These are phyloP conservation scores for Fraxinus nigra DNA, from an alignment of 305 asterid species.

Conservation along the genomic window DNA sequence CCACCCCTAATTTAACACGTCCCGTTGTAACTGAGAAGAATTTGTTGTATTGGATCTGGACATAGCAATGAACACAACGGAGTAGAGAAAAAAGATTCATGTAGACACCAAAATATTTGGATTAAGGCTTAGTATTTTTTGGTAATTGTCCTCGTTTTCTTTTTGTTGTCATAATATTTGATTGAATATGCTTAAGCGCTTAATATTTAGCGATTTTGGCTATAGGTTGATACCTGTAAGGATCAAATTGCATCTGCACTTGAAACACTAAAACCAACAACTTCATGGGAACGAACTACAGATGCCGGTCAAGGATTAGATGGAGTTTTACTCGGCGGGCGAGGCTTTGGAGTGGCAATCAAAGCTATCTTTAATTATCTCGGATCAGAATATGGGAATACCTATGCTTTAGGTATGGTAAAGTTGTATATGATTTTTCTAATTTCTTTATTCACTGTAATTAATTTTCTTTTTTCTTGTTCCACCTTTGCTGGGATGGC, in stretches of 20 bases:
- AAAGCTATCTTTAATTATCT: conserved; percentile 82
- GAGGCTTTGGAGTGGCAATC: conserved; percentile 95
- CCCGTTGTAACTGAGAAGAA: neutral
- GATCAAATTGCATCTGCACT: conserved; percentile 84
- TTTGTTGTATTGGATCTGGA: neutral
- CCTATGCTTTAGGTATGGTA: conserved; percentile 75
- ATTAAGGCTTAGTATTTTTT: neutral
- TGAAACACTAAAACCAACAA: conserved; percentile 84
- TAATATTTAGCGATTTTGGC: conserved; percentile 17
- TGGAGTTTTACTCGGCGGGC: conserved; percentile 86
- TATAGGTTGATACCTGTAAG: conserved; percentile 88
- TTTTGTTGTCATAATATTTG: conserved; percentile 4
- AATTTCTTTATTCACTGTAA: neutral
- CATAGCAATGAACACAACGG: neutral
- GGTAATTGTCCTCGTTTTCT: neutral
- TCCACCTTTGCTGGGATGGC: conserved; percentile 19
- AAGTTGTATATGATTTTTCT: conserved; percentile 16
- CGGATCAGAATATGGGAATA: conserved; percentile 94
- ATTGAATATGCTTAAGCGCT: conserved; percentile 19
- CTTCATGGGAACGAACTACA: conserved; percentile 89
- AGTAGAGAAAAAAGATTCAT: neutral
- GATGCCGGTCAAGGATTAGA: conserved; percentile 87
- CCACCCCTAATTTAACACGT: neutral
- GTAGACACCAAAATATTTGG: neutral
- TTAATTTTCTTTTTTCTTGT: conserved; percentile 10